These are phyloP conservation scores for Sporothrix curviconia DNA, from an alignment of 2,329 filamentous ascomycete genomes.

Conservation along the genomic window DNA sequence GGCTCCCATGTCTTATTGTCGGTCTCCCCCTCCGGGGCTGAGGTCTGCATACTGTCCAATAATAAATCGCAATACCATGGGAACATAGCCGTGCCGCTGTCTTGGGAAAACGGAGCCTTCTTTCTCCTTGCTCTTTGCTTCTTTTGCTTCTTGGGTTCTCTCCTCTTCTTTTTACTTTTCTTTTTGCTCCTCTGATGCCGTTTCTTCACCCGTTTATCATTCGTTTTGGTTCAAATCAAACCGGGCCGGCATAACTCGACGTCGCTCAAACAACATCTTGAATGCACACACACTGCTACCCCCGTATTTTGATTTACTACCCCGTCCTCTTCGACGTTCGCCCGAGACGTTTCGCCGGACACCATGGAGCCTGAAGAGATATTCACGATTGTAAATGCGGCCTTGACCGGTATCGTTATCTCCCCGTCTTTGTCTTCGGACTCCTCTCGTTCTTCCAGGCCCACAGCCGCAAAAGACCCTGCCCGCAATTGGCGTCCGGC, in stretches of 20 bases:
- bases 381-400: neutral
- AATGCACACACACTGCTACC: too few species aligned
- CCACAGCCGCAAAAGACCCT: conserved; percentile 20
- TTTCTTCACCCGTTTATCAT: neutral
- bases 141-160: neutral
- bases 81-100: neutral
- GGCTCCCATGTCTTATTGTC: too few species aligned
- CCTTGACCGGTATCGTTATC: conserved; percentile 17
- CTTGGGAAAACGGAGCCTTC: neutral
- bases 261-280: too few species aligned
- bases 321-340: neutral
- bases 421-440: conserved; percentile 20
- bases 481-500: conserved; percentile 20
- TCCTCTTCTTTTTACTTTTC: neutral
- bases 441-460: conserved; percentile 18
- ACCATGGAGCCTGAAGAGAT: neutral
- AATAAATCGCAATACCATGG: too few species aligned
- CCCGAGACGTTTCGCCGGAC: neutral
- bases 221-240: neutral
- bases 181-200: neutral
- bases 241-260: too few species aligned
- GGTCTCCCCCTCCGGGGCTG: too few species aligned
- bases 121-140: neutral
- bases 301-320: too few species aligned
- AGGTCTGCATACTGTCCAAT: too few species aligned